Evolutionary conservation across 1,284 basidiomycete genomes (phyloP).

Genomic region (Microbotryomycetes sp.): DNA sequence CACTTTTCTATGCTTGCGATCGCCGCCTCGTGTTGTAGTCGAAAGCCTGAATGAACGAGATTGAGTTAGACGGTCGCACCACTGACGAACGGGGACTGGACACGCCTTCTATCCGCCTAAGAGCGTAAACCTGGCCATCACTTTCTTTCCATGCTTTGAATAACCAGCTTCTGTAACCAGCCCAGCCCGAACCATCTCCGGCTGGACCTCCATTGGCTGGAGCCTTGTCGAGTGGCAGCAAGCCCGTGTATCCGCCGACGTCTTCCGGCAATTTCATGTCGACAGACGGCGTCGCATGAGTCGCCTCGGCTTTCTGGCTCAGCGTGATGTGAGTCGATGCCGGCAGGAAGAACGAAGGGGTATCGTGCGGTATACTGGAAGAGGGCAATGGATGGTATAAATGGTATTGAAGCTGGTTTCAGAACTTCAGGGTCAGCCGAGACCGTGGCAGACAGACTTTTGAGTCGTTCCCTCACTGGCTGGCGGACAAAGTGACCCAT

Average conservation of each 20-base stretch:
- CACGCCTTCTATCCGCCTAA: conserved; percentile 81
- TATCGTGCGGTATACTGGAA: conserved; percentile 40
- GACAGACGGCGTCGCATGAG: conserved; percentile 45
- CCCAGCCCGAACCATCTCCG: conserved; percentile 6
- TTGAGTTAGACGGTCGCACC: conserved; percentile 20
- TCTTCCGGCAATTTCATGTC: conserved; percentile 27
- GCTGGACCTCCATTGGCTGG: conserved; percentile 6
- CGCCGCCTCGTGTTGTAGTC: conserved; percentile 70
- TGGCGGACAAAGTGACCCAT: conserved; percentile 18
- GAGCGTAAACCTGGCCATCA: conserved; percentile 70
- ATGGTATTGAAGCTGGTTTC: conserved; percentile 84
- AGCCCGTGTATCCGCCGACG: conserved; percentile 29
- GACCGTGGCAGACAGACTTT: no score
- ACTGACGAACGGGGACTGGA: conserved; percentile 22
- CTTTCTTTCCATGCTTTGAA: conserved; percentile 73
- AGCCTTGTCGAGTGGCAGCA: conserved; percentile 29
- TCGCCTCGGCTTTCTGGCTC: conserved; percentile 70
- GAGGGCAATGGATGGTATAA: conserved; percentile 62
- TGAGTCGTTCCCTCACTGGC: no score
- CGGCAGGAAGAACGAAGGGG: conserved; percentile 56
- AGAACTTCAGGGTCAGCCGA: no score
- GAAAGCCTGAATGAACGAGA: conserved; percentile 56
- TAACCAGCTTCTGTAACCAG: conserved; percentile 56
- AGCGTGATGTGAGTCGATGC: conserved; percentile 68
- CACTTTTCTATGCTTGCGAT: conserved; percentile 80